Base-by-base conservation (phyloP, 2,329 filamentous ascomycete genomes). In the Paraphoma chrysanthemicola region DNA sequence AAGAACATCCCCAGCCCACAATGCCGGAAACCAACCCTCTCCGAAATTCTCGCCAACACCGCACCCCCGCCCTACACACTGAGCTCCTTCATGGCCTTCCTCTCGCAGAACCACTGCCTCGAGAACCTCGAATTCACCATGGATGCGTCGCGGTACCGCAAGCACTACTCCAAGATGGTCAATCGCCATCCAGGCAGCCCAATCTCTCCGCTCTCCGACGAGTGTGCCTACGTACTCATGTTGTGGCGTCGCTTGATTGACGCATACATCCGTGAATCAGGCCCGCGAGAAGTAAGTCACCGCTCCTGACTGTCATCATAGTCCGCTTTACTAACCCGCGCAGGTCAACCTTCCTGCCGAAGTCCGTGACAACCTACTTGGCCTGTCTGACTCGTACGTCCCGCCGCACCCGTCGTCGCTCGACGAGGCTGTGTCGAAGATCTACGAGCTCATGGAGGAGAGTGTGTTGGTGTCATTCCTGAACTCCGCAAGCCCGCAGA, bases 371-470 rank as follows among this genome's bases (percentile, higher is more conserved):
- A 86, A 86, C 36, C 83, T 99, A 18, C 82, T 98, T 33, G 82
- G 82, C 42, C 82, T 90, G 41, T 84, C 87, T 7, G 78, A 84
- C 12, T 77, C 80, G 1, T 80, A 82, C 6, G 82, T 88, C 0
- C 92, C 94, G 6, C 90, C 89, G 5, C 80, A 87, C 56, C 93
- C 95, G 1, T 86, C 89, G 41, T 86, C 88, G 52, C 82, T 99
- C 14, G 90, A 96, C 57, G 86, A 91, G 48, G 93, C 95, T 17
- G 90, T 96, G 23, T 85, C 86, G 59, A 96, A 97, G 59, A 91
- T 97, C 41, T 93, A 94, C 75, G 95, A 98, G 67, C 82, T 99
- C 53, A 98, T 99, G 93, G 96, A 97, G 69, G 95, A 98, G 74
- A 97, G 93, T 3, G 91, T 98, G 0, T 83, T 98, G 49, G 88